These are phyloP conservation scores for Hyphopichia burtonii DNA, from an alignment of 1,139 yeast genomes.

Conservation along the genomic window DNA sequence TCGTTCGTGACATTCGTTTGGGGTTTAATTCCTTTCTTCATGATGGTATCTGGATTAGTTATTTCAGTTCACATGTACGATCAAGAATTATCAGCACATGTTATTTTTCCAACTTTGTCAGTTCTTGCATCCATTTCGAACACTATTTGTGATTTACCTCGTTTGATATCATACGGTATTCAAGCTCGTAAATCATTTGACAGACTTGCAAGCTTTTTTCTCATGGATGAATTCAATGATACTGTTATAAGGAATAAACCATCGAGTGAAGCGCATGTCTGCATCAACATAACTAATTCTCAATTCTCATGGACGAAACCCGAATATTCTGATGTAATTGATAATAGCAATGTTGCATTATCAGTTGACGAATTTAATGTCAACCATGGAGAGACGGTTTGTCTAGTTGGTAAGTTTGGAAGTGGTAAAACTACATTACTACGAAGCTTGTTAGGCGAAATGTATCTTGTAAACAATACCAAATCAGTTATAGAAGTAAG, in stretches of 20 bases:
- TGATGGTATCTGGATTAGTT: slow-evolving; percentile 62
- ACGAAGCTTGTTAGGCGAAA: slow-evolving; percentile 17
- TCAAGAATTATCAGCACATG: slow-evolving; percentile 62
- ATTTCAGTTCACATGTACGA: slow-evolving; percentile 46
- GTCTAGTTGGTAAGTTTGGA: slow-evolving; percentile 22
- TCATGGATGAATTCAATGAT: slow-evolving; percentile 19
- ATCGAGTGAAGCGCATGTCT: slow-evolving; percentile 6
- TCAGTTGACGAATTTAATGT: slow-evolving; percentile 13
- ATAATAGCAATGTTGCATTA: slow-evolving; percentile 11
- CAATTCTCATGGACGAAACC: slow-evolving; percentile 18
- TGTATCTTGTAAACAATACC: slow-evolving; percentile 3
- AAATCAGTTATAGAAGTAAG: slow-evolving; percentile 13
- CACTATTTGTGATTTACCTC: slow-evolving; percentile 40
- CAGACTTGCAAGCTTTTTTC: slow-evolving; percentile 20
- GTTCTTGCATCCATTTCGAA: slow-evolving; percentile 57
- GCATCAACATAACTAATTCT: slow-evolving; percentile 15
- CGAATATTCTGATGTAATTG: slow-evolving; percentile 10
- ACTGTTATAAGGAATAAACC: slow-evolving; percentile 10
- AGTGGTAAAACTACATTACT: slow-evolving; percentile 20
- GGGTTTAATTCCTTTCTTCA: slow-evolving; percentile 53
- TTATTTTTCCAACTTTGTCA: slow-evolving; percentile 71
- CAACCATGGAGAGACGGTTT: slow-evolving; percentile 13
- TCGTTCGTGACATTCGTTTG: slow-evolving; percentile 57
- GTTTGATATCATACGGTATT: slow-evolving; percentile 14
- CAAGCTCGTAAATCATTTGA: slow-evolving; percentile 20